Percentiles rank a stretch among this genome's conserved stretches.
phyloP scores from a whole-genome alignment of 352 stramenopile species.

The Globisporangium megalacanthum region DNA sequence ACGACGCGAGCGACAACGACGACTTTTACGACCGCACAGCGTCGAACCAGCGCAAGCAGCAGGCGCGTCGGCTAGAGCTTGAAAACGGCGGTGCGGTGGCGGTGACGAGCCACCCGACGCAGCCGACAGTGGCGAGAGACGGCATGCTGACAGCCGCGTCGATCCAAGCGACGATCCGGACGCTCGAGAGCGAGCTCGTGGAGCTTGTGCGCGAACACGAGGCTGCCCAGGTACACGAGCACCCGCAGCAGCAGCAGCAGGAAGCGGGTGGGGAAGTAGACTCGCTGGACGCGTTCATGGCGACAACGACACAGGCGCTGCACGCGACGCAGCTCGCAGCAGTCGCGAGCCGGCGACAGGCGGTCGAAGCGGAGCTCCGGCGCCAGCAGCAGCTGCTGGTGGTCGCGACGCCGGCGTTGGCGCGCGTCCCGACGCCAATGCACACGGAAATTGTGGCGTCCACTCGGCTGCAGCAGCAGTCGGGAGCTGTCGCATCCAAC shows the following conservation, averaged over 20 bases:
- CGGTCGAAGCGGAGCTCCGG: slow-evolving; percentile 34
- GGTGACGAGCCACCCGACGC: background rate
- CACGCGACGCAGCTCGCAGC: slow-evolving; percentile 26
- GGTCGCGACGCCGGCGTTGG: slow-evolving; percentile 51
- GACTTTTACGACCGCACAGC: slow-evolving; percentile 77
- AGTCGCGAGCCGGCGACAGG: slow-evolving; percentile 18
- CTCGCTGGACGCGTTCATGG: slow-evolving; percentile 68
- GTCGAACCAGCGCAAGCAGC: slow-evolving; percentile 45
- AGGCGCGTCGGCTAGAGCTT: slow-evolving; percentile 26
- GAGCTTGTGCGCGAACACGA: slow-evolving; percentile 24
- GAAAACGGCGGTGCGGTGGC: background rate
- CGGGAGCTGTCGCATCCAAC: background rate
- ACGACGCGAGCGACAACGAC: slow-evolving; percentile 67
- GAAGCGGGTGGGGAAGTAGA: slow-evolving; percentile 29
- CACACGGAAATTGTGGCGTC: too few species aligned
- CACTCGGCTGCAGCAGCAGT: background rate
- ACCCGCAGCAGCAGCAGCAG: slow-evolving; percentile 12
- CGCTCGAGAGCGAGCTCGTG: slow-evolving; percentile 29
- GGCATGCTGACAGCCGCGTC: slow-evolving; percentile 50
- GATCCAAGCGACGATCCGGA: slow-evolving; percentile 37
- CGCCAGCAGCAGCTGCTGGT: slow-evolving; percentile 41
- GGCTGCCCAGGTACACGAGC: background rate
- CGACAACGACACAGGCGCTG: slow-evolving; percentile 41
- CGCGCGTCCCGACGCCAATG: background rate
- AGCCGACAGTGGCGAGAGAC: background rate